Evolutionary conservation across 805 yeast species (phyloP).

Genomic region (Saccharomyces jurei): DNA sequence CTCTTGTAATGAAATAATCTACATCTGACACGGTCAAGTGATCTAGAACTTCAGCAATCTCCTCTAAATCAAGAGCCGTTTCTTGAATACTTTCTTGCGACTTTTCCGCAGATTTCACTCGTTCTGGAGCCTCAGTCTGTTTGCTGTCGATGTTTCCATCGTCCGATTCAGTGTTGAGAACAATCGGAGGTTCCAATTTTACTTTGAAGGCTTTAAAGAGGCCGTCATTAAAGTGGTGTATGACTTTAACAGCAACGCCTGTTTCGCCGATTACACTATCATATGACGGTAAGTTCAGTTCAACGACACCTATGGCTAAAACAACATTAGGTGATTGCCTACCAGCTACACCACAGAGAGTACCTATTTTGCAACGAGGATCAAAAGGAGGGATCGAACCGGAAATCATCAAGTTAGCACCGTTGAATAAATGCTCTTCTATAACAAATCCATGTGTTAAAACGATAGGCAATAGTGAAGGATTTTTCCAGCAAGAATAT

Average conservation of each 20-base stretch:
- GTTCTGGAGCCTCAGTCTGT: slow-evolving; percentile 3
- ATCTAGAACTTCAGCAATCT: slow-evolving; percentile 33
- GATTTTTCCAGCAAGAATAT: slow-evolving; percentile 62
- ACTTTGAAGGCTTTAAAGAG: slow-evolving; percentile 44
- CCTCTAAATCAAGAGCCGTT: slow-evolving; percentile 11
- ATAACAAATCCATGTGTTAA: slow-evolving; percentile 69
- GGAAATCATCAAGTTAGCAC: slow-evolving; percentile 77
- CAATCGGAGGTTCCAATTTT: slow-evolving; percentile 37
- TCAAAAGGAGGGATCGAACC: slow-evolving; percentile 60
- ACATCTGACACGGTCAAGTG: slow-evolving; percentile 52
- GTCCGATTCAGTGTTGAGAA: slow-evolving; percentile 10
- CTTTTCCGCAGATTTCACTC: slow-evolving; percentile 2
- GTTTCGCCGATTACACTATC: slow-evolving; percentile 47
- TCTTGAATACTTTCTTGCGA: slow-evolving; percentile 5
- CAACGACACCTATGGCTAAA: slow-evolving; percentile 60
- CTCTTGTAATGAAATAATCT: slow-evolving; percentile 65
- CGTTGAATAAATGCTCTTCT: slow-evolving; percentile 49
- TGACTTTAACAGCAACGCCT: slow-evolving; percentile 72
- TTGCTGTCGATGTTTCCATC: slow-evolving; percentile 5
- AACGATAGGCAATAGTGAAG: slow-evolving; percentile 57
- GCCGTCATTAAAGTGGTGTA: slow-evolving; percentile 64
- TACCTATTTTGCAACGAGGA: slow-evolving; percentile 38
- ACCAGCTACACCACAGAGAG: slow-evolving; percentile 65
- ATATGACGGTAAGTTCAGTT: slow-evolving; percentile 40
- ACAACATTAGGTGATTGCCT: slow-evolving; percentile 51